Percentiles rank a stretch among this genome's conserved stretches.
These are phyloP conservation scores for Stevia rebaudiana DNA, from an alignment of 140 eudicot species.

Conservation along the genomic window DNA sequence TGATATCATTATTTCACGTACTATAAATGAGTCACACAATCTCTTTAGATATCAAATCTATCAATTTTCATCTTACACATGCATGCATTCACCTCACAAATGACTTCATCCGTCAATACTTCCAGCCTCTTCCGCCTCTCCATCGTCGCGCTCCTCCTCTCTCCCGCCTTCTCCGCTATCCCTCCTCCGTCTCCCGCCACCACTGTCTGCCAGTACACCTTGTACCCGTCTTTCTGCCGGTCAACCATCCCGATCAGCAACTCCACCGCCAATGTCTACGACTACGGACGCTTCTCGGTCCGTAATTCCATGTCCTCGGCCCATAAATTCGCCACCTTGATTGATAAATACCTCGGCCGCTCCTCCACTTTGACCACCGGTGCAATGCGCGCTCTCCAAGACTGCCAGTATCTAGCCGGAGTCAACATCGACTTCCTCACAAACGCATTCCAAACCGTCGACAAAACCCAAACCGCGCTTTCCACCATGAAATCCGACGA, in stretches of 20 bases:
- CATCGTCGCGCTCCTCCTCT: background rate
- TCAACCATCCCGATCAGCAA: constrained; percentile 40
- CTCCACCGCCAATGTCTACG: constrained; percentile 52
- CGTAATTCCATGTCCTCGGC: constrained; percentile 57
- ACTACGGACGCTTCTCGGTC: constrained; percentile 59
- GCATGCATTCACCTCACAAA: constrained; percentile 11
- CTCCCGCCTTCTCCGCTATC: constrained; percentile 11
- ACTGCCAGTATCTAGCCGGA: constrained; percentile 51
- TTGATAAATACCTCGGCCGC: constrained; percentile 36
- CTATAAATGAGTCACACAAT: constrained; percentile 17
- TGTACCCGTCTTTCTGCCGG: constrained; percentile 55
- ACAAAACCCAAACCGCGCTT: constrained; percentile 34
- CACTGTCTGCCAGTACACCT: constrained; percentile 58
- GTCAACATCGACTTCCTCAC: constrained; percentile 51
- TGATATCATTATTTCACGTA: background rate
- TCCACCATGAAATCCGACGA: constrained; percentile 40
- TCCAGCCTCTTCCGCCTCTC: constrained; percentile 3
- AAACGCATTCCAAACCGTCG: constrained; percentile 32
- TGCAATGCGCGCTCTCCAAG: constrained; percentile 56
- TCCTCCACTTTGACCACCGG: constrained; percentile 38
- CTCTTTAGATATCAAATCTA: background rate
- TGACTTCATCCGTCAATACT: constrained; percentile 2
- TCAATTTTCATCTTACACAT: background rate
- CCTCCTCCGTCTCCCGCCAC: constrained; percentile 19
- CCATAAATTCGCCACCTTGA: constrained; percentile 37